These are phyloP conservation scores for Colletotrichum liaoningense DNA, from an alignment of 2,329 filamentous ascomycete genomes.

Conservation along the genomic window DNA sequence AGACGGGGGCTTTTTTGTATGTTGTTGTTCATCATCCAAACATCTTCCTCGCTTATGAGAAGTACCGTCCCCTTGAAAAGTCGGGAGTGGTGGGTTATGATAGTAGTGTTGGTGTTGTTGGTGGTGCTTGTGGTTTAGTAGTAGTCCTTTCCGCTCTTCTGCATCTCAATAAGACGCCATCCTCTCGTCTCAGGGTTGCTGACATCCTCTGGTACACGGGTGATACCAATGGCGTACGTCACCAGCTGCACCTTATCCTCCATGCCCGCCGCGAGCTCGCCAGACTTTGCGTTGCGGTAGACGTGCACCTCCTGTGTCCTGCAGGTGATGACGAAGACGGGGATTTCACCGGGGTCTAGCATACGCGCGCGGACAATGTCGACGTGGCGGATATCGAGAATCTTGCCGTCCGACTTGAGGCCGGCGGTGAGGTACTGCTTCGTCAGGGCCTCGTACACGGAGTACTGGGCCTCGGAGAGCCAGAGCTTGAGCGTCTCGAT, in stretches of 20 bases:
- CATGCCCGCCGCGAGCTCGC: constrained; percentile 93
- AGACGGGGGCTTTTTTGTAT: constrained; percentile 5
- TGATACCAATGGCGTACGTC: constrained; percentile 97
- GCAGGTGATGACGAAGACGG: constrained; percentile 97
- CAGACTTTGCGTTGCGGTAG: constrained; percentile 91
- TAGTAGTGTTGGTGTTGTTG: background rate
- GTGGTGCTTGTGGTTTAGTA: constrained; percentile 52
- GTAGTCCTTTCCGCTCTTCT: constrained; percentile 96
- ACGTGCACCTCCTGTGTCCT: constrained; percentile 98
- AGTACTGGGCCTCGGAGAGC: constrained; percentile 96
- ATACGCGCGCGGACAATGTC: constrained; percentile 86
- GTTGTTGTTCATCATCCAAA: constrained; percentile 9
- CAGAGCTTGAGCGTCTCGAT: constrained; percentile 90
- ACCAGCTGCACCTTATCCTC: constrained; percentile 99
- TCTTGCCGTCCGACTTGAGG: constrained; percentile 93
- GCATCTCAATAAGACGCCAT: constrained; percentile 97
- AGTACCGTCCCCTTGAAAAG: background rate
- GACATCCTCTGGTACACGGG: constrained; percentile 92
- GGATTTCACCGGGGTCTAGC: constrained; percentile 86
- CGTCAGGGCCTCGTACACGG: constrained; percentile 95
- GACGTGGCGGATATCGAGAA: constrained; percentile 94
- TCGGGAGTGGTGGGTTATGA: background rate
- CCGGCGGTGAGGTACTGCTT: constrained; percentile 96
- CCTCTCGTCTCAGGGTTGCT: constrained; percentile 96
- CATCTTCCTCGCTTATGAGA: constrained; percentile 10